Percentiles rank a stretch among this genome's conserved stretches.
Conservation (phyloP, 345 rosid genomes). For the Eucalyptus virginea region DNA sequence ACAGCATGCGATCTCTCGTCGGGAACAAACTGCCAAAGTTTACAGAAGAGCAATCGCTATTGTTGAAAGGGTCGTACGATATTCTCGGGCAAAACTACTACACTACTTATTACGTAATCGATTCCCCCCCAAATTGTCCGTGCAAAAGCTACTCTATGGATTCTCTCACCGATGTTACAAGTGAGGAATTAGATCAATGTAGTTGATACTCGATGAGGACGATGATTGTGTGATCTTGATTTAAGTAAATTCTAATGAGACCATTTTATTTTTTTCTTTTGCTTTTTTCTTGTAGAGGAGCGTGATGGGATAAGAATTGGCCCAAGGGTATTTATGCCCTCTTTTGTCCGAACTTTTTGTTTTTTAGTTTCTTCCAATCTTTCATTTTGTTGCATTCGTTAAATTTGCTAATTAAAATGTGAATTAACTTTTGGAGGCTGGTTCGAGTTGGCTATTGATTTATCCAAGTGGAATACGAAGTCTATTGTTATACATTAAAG, state of each 20-base stretch:
- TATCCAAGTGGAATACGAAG: constrained; percentile 6
- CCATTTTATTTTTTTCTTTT: too few relatives aligned
- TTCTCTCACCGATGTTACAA: too few relatives aligned
- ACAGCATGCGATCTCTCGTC: constrained; percentile 5
- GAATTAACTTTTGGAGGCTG: not conserved
- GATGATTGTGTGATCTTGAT: not conserved
- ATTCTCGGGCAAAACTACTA: constrained; percentile 20
- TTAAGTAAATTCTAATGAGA: not conserved
- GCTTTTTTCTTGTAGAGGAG: not conserved
- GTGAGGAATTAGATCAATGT: not conserved
- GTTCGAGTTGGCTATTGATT: not conserved
- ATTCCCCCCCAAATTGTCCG: too few relatives aligned
- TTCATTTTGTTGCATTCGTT: not conserved
- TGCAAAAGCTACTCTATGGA: too few relatives aligned
- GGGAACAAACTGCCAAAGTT: constrained; percentile 19
- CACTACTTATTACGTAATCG: too few relatives aligned
- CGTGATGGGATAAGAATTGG: constrained; percentile 7
- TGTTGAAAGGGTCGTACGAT: constrained; percentile 17
- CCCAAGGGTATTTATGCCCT: not conserved
- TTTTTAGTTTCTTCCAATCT: not conserved
- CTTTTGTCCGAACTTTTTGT: not conserved
- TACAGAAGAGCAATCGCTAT: not conserved
- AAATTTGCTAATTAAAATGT: not conserved
- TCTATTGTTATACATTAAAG: not conserved
- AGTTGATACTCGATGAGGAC: not conserved